phyloP scores from a whole-genome alignment of 129 eudicot genomes.

The Lactuca saligna region DNA sequence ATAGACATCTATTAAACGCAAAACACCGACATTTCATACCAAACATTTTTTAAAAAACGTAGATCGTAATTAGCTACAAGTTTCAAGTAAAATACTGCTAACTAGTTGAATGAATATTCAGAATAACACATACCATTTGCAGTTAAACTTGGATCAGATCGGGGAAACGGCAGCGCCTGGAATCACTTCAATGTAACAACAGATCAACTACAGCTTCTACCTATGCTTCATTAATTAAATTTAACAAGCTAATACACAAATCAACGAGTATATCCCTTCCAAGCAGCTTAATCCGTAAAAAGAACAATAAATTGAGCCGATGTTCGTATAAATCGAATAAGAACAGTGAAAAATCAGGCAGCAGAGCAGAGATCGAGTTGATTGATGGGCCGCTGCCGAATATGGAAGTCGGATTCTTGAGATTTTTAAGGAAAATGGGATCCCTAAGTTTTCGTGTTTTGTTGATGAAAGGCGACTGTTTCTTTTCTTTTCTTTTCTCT shows the following conservation, averaged over 20 bases:
- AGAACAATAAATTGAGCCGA: background rate
- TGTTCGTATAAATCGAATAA: background rate
- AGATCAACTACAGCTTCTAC: constrained; percentile 27
- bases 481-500: constrained; percentile 21
- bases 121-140: constrained; percentile 29
- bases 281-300: constrained; percentile 8
- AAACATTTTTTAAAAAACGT: background rate
- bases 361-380: constrained; percentile 29
- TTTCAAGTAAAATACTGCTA: constrained; percentile 1
- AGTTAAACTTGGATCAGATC: constrained; percentile 34
- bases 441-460: constrained; percentile 27
- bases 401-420: constrained; percentile 24
- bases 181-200: constrained; percentile 24
- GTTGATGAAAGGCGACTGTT: constrained; percentile 30
- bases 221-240: constrained; percentile 8
- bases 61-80: constrained; percentile 15
- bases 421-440: constrained; percentile 14
- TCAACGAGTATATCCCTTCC: constrained; percentile 8
- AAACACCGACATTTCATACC: constrained; percentile 19
- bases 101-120: background rate
- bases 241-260: background rate
- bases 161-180: constrained; percentile 25
- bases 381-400: constrained; percentile 3
- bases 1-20: constrained; percentile 4
- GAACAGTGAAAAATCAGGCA: constrained; percentile 11